Base-by-base conservation (phyloP, 1,139 yeast species). In the Yamadazyma diospyri region DNA sequence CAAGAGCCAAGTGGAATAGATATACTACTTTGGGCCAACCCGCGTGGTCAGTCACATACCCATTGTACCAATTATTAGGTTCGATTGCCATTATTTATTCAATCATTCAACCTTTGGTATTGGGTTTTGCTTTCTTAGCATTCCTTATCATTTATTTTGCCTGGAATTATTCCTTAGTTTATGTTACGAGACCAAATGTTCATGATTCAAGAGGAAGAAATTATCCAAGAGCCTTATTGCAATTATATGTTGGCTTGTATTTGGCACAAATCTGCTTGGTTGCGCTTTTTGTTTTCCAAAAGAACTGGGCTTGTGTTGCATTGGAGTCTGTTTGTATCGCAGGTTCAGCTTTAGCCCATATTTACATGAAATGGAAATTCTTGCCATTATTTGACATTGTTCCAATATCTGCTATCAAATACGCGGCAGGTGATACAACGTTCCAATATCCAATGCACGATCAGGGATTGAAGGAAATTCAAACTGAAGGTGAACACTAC, bases 251-350 rank as follows among this genome's bases (percentile, higher is more conserved):
- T 34, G 87, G 81, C 17, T 45, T 82, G 29, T 82, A 81, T 53
- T 57, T 81, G 36, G 82, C 83, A 32, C 82, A 82, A 53, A 64
- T 78, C 20, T 78, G 83, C 56, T 60, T 81, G 35, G 52, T 77
- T 33, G 88, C 87, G 27, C 57, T 82, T 47, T 81, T 81, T 53
- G 81, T 78, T 22, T 81, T 81, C 66, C 69, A 76, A 29, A 78
- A 80, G 59, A 68, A 80, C 37, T 81, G 88, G 88, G 86, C 82
- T 17, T 78, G 83, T 43, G 72, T 80, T 42, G 84, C 72, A 1
- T 61, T 82, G 39, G 86, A 80, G 55, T 78, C 64, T 30, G 66
- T 78, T 12, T 59, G 68, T 30, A 46, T 80, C 20, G 69, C 54
- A 14, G 67, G 61, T 27, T 78, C 87, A 8, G 78, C 69, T 15